phyloP scores from a whole-genome alignment of 805 yeast genomes.

The Sugiyamaella boreocaroliniensis region DNA sequence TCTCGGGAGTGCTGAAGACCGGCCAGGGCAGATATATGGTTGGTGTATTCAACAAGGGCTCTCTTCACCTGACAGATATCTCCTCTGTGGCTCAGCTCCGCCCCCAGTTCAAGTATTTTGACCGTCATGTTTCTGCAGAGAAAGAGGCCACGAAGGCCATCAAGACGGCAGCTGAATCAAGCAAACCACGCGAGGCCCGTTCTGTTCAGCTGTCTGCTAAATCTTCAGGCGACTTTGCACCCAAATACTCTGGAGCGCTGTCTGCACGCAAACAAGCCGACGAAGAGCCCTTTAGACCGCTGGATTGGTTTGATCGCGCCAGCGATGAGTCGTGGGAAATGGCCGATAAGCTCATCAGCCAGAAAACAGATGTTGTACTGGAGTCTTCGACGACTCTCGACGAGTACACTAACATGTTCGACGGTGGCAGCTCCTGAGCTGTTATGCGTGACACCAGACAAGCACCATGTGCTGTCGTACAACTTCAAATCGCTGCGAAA shows the following conservation, averaged over 20 bases:
- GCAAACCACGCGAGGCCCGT: conserved; percentile 42
- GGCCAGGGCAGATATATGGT: conserved; percentile 31
- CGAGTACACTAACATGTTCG: conserved; percentile 16
- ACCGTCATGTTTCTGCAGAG: conserved; percentile 41
- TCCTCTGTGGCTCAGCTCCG: conserved; percentile 68
- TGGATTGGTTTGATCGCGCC: conserved; percentile 42
- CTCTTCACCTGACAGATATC: conserved; percentile 58
- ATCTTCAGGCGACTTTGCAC: conserved; percentile 48
- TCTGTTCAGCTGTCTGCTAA: conserved; percentile 76
- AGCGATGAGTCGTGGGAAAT: conserved; percentile 28
- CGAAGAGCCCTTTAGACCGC: conserved; percentile 45
- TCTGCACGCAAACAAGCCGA: conserved; percentile 55
- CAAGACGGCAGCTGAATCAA: conserved; percentile 32
- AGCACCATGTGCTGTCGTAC: no score
- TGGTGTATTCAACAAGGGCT: conserved; percentile 40
- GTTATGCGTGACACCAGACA: no score
- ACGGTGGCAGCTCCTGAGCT: background rate
- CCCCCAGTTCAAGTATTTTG: conserved; percentile 75
- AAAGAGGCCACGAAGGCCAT: conserved; percentile 36
- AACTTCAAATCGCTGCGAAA: no score
- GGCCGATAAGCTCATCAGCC: conserved; percentile 24
- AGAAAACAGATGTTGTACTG: conserved; percentile 11
- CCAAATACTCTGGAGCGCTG: conserved; percentile 64
- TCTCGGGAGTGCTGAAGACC: conserved; percentile 57
- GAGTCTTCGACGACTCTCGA: conserved; percentile 16